Base-by-base conservation (phyloP, 257 asterid genomes). In the Solanum lycopersicoides region DNA sequence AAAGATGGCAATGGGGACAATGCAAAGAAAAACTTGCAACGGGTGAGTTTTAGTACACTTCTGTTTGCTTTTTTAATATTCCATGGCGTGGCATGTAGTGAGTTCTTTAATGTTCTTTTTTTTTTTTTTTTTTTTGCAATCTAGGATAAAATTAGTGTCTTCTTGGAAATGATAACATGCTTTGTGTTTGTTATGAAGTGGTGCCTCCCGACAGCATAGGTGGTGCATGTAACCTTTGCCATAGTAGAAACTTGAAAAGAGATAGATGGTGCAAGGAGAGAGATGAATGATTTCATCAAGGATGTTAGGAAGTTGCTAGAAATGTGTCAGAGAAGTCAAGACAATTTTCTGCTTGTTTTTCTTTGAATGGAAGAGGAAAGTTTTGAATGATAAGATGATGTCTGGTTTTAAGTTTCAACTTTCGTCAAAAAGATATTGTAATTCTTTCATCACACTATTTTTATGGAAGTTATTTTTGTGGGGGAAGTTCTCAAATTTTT, bases 1-100 rank as follows among this genome's bases (percentile, higher is more conserved):
- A 96, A 92, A 91, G 97, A 93, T 86, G 94, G 90, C 16, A 95
- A 91, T 42, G 94, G 90, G 9, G 96, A 92, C 53, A 90, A 80
- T 88, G 77, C 91, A 73, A 93, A 92, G 91, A 93, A 92, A 91
- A 92, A 87, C 90, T 91, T 75, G 87, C 85, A 87, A 85, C 92
- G 94, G 93, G 99, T 96, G 93, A 96, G 97, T 77, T 88, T 75
- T 90, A 63, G 74, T 25, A 23, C 5, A 77, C 45, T 86, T 72
- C 13, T 69, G 69, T 73, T 50, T 69, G 32, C 53, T 88, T 86
- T 85, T 75, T 80, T 87, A 42, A 50, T 84, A 63, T 59, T 42
- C 39, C 56, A 85, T 8, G 69, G 65, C 3, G 21, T 13, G 42
- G 45, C 85, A 82, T 82, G 69, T 47, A 82, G 13, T 80, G 68